phyloP scores from a whole-genome alignment of 805 yeast genomes.

The Kluyveromyces dobzhanskii region DNA sequence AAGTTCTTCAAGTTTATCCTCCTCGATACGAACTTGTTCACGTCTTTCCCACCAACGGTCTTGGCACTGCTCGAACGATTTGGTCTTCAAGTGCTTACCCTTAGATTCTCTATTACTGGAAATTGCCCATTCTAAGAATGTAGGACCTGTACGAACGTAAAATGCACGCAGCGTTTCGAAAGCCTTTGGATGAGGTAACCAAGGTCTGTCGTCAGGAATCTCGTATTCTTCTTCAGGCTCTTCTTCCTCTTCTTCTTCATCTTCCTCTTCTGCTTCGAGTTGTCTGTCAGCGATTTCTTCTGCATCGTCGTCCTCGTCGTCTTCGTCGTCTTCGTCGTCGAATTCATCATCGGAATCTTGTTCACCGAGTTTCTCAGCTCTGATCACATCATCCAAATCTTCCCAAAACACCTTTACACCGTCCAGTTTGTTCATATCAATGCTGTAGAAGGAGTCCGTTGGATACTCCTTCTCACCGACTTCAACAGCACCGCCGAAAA shows the following conservation, averaged over 20 bases:
- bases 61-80: constrained; percentile 84
- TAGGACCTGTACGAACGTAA: constrained; percentile 78
- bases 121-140: constrained; percentile 88
- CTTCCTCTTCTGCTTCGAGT: constrained; percentile 46
- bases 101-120: constrained; percentile 76
- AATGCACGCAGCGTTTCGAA: constrained; percentile 80
- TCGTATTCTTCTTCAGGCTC: constrained; percentile 54
- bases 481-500: constrained; percentile 90
- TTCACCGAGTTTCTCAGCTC: constrained; percentile 42
- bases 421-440: constrained; percentile 79
- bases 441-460: constrained; percentile 76
- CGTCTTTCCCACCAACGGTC: constrained; percentile 99
- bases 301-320: constrained; percentile 41
- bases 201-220: constrained; percentile 86
- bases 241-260: constrained; percentile 61
- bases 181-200: constrained; percentile 95
- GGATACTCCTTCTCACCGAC: constrained; percentile 77
- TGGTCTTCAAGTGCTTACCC: constrained; percentile 82
- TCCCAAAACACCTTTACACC: constrained; percentile 91
- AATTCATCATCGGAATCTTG: constrained; percentile 63
- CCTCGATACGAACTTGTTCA: constrained; percentile 80
- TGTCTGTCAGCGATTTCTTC: constrained; percentile 35
- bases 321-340: constrained; percentile 62
- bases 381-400: constrained; percentile 50
- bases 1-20: constrained; percentile 80